Evolutionary conservation across 2,329 filamentous ascomycete species (phyloP), one percentile per base, ranked within the genome.

Genomic region (Dothiorella sarmentorum): DNA sequence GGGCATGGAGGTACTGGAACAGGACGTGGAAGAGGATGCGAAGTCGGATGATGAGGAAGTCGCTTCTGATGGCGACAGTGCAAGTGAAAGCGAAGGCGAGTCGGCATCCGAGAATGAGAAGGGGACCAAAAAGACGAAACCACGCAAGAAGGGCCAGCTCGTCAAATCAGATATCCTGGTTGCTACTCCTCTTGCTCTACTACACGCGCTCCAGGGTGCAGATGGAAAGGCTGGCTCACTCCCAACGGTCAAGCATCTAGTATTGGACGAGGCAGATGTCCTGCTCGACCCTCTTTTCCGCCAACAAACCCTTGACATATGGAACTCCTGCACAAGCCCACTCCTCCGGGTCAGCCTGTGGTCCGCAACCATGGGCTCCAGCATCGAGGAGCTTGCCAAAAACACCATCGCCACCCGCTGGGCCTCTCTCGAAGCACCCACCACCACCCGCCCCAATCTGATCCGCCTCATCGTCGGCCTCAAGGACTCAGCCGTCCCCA

Each of bases 331-430:
- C 71, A 85, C 79, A 2, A 86, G 87, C 64, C 79, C 84, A 3
- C 75, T 80, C n/a, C 78, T 97, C 7, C 83, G 86, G 22, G 80
- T 91, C 3, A 90, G 89, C 9, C 86, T 96, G 61, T 99, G 93
- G 91, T 97, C 94, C 13, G 94, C 94, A 13, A 99, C 94, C 0
- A 97, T 99, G 87, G 91, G 90, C 3, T 96, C 93, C 15, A 94
- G 88, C 65, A 89, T 97, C 40, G 94, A 99, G 75, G 80, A 86
- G 18, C 78, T 97, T 7, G 83, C 90, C 45, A 82, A 82, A 6
- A 82, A 84, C n/a, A 87, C 86, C 13, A 82, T 94, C 52, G 52
- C 69, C 73, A 40, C 69, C 62, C 35, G 74, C 80, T 67, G 64
- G 70, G 18, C 44, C 7, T 43, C 62, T 9, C 61, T 72, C 10